phyloP scores from a whole-genome alignment of 805 yeast species.

The Yueomyces sp. region DNA sequence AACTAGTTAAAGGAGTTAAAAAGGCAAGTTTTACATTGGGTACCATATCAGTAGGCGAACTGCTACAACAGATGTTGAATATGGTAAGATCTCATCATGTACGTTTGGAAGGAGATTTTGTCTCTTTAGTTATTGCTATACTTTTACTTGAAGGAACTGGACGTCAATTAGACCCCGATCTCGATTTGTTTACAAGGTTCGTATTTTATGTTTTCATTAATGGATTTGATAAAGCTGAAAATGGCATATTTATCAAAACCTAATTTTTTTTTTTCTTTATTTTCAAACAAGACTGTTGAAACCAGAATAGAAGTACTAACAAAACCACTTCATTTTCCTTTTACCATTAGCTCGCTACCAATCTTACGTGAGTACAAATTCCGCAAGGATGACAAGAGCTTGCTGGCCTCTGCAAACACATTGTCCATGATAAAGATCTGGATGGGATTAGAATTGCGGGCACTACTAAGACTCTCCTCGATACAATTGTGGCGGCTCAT shows the following conservation, averaged over 20 bases:
- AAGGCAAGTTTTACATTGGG: slow-evolving; percentile 87
- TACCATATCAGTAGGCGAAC: slow-evolving; percentile 80
- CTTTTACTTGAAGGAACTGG: slow-evolving; percentile 89
- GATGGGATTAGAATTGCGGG: slow-evolving; percentile 81
- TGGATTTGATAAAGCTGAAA: slow-evolving; percentile 11
- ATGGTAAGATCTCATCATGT: slow-evolving; percentile 95
- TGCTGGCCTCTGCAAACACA: slow-evolving; percentile 39
- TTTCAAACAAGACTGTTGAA: too few species aligned
- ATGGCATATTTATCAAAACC: too few species aligned
- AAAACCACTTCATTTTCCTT: background rate
- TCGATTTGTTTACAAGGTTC: slow-evolving; percentile 93
- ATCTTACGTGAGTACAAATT: slow-evolving; percentile 71
- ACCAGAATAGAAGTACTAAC: too few species aligned
- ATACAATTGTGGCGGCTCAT: slow-evolving; percentile 52
- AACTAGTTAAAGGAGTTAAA: slow-evolving; percentile 67
- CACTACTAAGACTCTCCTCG: slow-evolving; percentile 69
- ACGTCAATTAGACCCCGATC: slow-evolving; percentile 79
- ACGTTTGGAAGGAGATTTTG: slow-evolving; percentile 93
- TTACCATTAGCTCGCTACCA: slow-evolving; percentile 52
- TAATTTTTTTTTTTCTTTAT: too few species aligned
- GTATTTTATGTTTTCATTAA: slow-evolving; percentile 36
- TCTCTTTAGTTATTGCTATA: slow-evolving; percentile 90
- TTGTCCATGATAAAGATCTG: slow-evolving; percentile 80
- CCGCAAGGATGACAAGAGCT: slow-evolving; percentile 46
- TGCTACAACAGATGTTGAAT: slow-evolving; percentile 69